Base-by-base conservation (phyloP, 192 early-diverging fungal genomes). In the Coemansia sp. region DNA sequence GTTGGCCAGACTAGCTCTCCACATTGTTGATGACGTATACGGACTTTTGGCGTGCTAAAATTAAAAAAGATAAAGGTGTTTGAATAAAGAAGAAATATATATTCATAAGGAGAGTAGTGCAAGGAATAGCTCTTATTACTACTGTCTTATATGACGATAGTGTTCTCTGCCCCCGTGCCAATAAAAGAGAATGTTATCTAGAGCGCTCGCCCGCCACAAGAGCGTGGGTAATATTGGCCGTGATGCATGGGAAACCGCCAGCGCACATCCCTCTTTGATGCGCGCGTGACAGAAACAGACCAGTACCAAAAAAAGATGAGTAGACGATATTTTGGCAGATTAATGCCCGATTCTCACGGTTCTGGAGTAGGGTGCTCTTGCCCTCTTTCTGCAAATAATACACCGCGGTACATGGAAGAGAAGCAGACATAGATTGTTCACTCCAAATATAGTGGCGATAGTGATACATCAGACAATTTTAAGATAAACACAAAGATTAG, bases 221-320 rank as follows among this genome's bases (percentile, higher is more conserved):
- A 57, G 53, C 53, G 53, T 57, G 53, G 53, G 53, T 57, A 57
- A 57, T 31, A 57, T 29, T 57, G 11, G 53, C 53, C 53, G 27
- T 33, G 53, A 62, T 61, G 57, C 68, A 69, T 69, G 68, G 68
- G 57, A 69, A 69, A 69, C 68, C 68, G 58, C 33, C 34, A 38
- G 58, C 22, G 58, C 58, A 20, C 58, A 38, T 61, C 58, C 58
- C 58, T 18, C 6, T 18, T 20, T 5, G 31, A 61, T 61, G 58
- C 36, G 33, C 57, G 57, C 58, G 58, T 61, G 58, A 61, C 34
- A 8, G 58, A 61, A 8, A 61, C 27, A 27, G 53, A 31, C 53
- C 53, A 57, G 53, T 57, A 29, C 49, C 3, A 58, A 33, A 55
- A 13, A 57, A 20, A 20, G 27, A 10, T 12, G 52, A 22, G 24